phyloP scores from a whole-genome alignment of 192 early-diverging fungal species.

The Backusella liffmaniae region DNA sequence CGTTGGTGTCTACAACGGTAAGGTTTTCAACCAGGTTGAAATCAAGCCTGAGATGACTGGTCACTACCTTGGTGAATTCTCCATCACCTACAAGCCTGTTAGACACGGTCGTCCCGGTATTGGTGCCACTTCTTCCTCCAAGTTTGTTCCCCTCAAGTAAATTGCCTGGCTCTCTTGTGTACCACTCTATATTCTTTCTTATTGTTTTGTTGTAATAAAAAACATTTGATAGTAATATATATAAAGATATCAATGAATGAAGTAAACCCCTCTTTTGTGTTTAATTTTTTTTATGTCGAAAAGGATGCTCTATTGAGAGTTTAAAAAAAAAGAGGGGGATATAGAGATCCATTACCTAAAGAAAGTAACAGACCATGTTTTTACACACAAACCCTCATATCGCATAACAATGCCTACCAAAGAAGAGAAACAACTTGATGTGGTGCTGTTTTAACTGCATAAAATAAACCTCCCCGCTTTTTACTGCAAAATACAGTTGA shows the following conservation, averaged over 20 bases:
- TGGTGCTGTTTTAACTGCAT: no score
- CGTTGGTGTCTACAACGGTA: constrained; percentile 98
- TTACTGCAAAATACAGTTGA: no score
- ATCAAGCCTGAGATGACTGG: constrained; percentile 62
- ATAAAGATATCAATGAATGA: not conserved
- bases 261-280: not conserved
- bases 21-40: constrained; percentile 99
- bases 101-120: constrained; percentile 99
- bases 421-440: no score
- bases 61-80: constrained; percentile 38
- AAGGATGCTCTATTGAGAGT: not conserved
- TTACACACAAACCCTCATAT: no score
- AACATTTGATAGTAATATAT: not conserved
- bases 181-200: not conserved
- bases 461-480: no score
- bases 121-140: constrained; percentile 96
- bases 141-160: constrained; percentile 91
- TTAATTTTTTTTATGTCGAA: not conserved
- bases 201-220: not conserved
- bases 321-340: no score
- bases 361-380: no score
- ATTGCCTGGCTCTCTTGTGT: constrained; percentile 5
- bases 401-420: no score
- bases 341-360: no score
- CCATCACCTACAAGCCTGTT: constrained; percentile 97